Base-by-base conservation (phyloP, 2,329 filamentous ascomycete species). In the Arthroderma uncinatum region DNA sequence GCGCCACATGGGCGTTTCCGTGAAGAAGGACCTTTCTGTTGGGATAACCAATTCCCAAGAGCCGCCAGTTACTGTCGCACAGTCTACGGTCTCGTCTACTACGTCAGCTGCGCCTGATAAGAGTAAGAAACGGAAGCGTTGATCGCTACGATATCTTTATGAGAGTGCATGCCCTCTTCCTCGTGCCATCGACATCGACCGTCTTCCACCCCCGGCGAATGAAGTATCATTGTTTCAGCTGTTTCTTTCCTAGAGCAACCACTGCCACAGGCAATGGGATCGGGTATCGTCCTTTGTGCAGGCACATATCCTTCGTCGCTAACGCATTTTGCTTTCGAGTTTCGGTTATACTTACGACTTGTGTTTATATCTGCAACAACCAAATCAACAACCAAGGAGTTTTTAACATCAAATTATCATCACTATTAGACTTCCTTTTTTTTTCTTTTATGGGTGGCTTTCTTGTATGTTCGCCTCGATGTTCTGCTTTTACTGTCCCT, bases 71-170 rank as follows among this genome's bases (percentile, higher is more conserved):
- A 66, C 71, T 48, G 65, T 61, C 30, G 59, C 59, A 23, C 61
- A 67, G 30, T 54, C 70, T 33, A 64, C 68, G 19, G 65, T 66
- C 8, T 62, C 69, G 47, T 61, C 69, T 23, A 55, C 68, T 30
- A 61, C 67, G 21, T 65, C 67, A 23, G 64, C 66, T 39, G 68
- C 68, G 10, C 71, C 71, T 42, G 81, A 84, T 62, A 85, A 84
- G 74, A 82, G 75, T 68, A 86, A 85, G 78, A 86, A 86, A 74
- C 79, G 83, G 67, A 87, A 87, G 76, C 77, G 82, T 67, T 84
- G 73, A 63, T 21, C 7, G 16, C 34, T 10, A 30, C 42, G 16
- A 5, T 19, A 12, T 28, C 28, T 30, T 30, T 4, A 19, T 12
- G 34, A 9, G 36, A 34, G 14, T 2, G 34, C 8, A 9, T 2